Evolutionary conservation across 192 early-diverging fungal species (phyloP).

Genomic region (Physocladia obscura): DNA sequence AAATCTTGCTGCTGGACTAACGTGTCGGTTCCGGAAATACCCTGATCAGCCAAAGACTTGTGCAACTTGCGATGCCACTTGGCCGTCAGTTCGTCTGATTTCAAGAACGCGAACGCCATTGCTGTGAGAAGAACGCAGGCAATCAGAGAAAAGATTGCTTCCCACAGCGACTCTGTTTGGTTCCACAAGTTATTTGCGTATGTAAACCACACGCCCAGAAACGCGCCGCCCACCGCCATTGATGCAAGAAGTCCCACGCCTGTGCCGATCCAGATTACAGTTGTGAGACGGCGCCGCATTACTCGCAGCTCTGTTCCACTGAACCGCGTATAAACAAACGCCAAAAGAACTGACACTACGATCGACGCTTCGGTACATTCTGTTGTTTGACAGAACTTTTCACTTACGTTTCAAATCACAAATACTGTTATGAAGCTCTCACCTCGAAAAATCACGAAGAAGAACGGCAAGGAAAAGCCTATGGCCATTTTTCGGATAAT

Average conservation of each 20-base stretch:
- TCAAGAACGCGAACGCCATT: constrained; percentile 82
- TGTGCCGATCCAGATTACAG: constrained; percentile 75
- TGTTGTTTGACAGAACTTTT: neutral
- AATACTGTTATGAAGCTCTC: neutral
- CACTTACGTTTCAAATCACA: neutral
- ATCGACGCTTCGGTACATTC: constrained; percentile 77
- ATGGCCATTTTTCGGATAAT: constrained; percentile 9
- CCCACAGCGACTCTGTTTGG: constrained; percentile 69
- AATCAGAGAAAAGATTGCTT: constrained; percentile 80
- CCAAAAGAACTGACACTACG: constrained; percentile 81
- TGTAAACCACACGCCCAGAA: constrained; percentile 78
- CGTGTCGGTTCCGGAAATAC: neutral
- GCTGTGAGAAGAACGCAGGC: constrained; percentile 73
- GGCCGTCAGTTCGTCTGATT: constrained; percentile 68
- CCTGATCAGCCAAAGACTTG: neutral
- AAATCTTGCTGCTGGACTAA: neutral
- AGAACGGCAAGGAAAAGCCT: constrained; percentile 41
- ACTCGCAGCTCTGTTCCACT: neutral
- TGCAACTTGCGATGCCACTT: constrained; percentile 74
- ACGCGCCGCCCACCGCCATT: constrained; percentile 68
- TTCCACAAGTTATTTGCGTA: constrained; percentile 46
- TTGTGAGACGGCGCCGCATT: neutral
- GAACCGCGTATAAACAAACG: constrained; percentile 55
- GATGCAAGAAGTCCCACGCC: constrained; percentile 65
- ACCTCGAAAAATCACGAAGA: constrained; percentile 49